Base-by-base conservation (phyloP, 2,329 filamentous ascomycete genomes). In the Trichophyton benhamiae region DNA sequence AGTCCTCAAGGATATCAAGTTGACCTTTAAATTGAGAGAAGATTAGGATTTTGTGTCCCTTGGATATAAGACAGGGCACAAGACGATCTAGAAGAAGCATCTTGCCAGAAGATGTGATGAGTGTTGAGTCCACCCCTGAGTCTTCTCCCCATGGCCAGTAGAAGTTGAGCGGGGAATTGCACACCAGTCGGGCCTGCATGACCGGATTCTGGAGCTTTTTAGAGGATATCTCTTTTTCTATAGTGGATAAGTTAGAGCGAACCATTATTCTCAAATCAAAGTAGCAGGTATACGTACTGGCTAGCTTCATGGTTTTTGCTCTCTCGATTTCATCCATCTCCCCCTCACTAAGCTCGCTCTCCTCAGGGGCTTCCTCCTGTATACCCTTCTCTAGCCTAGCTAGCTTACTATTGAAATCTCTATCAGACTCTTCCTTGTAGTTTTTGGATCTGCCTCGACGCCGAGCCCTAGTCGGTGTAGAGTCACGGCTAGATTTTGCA, bases 1-100 rank as follows among this genome's bases (percentile, higher is more conserved):
- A 99, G 61, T 92, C 87, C 65, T 95, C 85, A 0, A 99, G 79
- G 1, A 99, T 87, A 69, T 97, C 91, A 0, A 99, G 83, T 65
- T 96, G 91, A 0, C 87, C 95, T 62, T 91, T 95, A 77, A 99
- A 99, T 70, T 99, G 94, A 0, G 89, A 95, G 74, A 99, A 99
- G 59, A 99, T 90, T 53, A 99, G 82, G 30, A 97, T 87, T 70
- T 97, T 97, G 76, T 96, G 91, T 2, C 83, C 87, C 0, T 83
- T 80, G 0, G 77, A 66, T 62, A 99, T 87, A 0, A 99, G 80
- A 1, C 80, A 80, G 0, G 88, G 88, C 0, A 99, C 81, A 0
- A 99, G 80, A 0, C 90, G 85, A 71, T 99, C 94, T 0, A 99
- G 82, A 0, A 99, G 82, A 1, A 96, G 82, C 90, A 99, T 96